Conservation (phyloP, 495 filamentous ascomycete species). For the Annulohypoxylon maeteangense region DNA sequence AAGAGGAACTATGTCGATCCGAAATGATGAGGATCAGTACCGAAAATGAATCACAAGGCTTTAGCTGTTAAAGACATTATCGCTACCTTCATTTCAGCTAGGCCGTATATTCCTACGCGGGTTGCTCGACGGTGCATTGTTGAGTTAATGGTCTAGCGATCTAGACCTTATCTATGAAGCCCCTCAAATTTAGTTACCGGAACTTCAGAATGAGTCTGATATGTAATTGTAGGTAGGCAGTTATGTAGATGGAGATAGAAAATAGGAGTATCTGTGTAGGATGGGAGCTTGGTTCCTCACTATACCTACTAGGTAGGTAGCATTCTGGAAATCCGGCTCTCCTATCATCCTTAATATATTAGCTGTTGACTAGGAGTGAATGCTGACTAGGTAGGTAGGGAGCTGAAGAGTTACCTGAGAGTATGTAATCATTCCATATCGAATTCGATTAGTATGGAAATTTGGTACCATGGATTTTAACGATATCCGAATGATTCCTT, state of each 20-base stretch:
- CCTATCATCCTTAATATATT: background rate
- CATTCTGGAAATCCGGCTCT: background rate
- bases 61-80: background rate
- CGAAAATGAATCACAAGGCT: background rate
- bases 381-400: background rate
- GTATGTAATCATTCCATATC: background rate
- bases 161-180: background rate
- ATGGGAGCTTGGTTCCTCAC: background rate
- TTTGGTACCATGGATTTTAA: too few relatives aligned
- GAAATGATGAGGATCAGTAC: conserved; percentile 42
- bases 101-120: background rate
- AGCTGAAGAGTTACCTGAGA: background rate
- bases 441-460: too few relatives aligned
- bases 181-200: background rate
- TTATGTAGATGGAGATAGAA: background rate
- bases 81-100: background rate
- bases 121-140: background rate
- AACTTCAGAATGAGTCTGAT: background rate
- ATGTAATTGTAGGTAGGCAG: background rate
- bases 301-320: too few relatives aligned
- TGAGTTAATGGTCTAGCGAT: background rate
- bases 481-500: too few relatives aligned
- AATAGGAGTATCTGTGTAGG: background rate
- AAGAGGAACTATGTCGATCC: conserved; percentile 44
- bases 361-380: background rate